Evolutionary conservation across 345 rosid genomes (phyloP).

Genomic region (Erodium maritimum): DNA sequence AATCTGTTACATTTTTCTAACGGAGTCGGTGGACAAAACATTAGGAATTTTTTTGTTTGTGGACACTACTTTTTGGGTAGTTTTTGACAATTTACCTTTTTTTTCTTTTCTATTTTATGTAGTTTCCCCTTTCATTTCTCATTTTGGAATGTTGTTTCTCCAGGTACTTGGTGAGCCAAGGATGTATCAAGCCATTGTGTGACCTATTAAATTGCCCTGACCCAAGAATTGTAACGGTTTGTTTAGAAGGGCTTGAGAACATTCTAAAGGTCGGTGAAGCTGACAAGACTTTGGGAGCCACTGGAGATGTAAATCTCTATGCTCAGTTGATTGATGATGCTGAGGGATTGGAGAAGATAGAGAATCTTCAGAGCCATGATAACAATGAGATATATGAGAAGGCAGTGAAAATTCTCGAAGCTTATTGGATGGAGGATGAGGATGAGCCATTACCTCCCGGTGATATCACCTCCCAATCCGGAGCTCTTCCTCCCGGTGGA

Average conservation of each 20-base stretch:
- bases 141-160: conserved; percentile 1
- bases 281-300: conserved; percentile 44
- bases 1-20: no score
- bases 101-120: background rate
- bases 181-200: conserved; percentile 72
- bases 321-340: conserved; percentile 77
- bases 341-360: conserved; percentile 76
- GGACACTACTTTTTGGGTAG: no score
- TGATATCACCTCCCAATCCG: conserved; percentile 38
- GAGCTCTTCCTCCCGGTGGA: conserved; percentile 77
- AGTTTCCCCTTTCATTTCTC: background rate
- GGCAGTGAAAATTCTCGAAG: conserved; percentile 73
- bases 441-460: conserved; percentile 56
- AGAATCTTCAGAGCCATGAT: conserved; percentile 73
- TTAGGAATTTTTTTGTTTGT: no score
- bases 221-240: conserved; percentile 67
- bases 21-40: no score
- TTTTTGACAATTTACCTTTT: conserved; percentile 4
- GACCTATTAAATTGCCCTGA: conserved; percentile 80
- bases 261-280: conserved; percentile 76
- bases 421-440: conserved; percentile 81
- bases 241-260: conserved; percentile 52
- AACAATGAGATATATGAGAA: conserved; percentile 79
- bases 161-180: conserved; percentile 56
- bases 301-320: conserved; percentile 42